Conservation (phyloP, 163 green algal genomes). For the Scenedesmus sp. region DNA sequence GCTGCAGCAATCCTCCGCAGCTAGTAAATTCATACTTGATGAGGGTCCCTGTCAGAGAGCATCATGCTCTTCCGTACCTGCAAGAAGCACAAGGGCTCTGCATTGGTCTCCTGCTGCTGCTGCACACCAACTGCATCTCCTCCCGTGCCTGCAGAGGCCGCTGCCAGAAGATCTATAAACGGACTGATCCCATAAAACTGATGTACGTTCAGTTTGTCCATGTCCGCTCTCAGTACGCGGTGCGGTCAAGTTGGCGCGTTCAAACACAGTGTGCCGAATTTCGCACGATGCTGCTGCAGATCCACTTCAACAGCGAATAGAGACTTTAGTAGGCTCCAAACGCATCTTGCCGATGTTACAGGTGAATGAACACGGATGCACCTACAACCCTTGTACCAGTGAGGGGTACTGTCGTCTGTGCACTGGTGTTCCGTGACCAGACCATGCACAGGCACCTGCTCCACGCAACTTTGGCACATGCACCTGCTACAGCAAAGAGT, state of each 20-base stretch:
- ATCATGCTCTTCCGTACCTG: constrained; percentile 54
- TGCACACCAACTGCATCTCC: not conserved
- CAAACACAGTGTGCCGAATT: not conserved
- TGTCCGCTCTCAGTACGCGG: not conserved
- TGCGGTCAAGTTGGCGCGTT: constrained; percentile 11
- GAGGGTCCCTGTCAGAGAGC: not conserved
- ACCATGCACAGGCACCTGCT: too few relatives aligned
- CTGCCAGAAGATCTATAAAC: constrained; percentile 54
- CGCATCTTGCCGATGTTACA: too few relatives aligned
- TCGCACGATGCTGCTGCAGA: not conserved
- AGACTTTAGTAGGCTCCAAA: too few relatives aligned
- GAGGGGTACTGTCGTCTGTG: not conserved
- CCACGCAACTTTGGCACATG: too few relatives aligned
- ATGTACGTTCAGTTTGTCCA: constrained; percentile 80
- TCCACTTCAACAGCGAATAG: not conserved
- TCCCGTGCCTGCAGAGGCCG: not conserved
- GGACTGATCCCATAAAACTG: constrained; percentile 78
- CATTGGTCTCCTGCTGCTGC: constrained; percentile 18
- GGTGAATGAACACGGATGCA: not conserved
- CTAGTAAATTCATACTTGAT: too few relatives aligned
- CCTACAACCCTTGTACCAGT: not conserved
- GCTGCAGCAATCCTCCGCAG: too few relatives aligned
- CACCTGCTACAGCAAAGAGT: too few relatives aligned
- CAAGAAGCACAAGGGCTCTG: constrained; percentile 56
- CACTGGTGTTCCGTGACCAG: too few relatives aligned